A percentile compares a stretch with the other conserved stretches of the same genome.
Conservation (phyloP, 1,139 yeast genomes). For the Lodderomyces theae region DNA sequence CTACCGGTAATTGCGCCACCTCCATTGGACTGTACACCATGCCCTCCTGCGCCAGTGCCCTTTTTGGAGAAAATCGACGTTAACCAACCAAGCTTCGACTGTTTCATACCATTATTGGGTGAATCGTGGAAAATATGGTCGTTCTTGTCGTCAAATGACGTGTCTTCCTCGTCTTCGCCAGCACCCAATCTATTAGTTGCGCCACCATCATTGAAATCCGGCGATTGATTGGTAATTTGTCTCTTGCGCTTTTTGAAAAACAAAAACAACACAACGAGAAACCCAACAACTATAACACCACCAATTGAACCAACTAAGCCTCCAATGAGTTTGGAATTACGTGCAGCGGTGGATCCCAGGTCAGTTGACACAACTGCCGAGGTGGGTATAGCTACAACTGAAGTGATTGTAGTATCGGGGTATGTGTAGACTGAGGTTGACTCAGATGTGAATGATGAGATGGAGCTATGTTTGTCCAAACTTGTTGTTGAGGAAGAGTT, state of each 20-base stretch:
- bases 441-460: conserved; percentile 16
- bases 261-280: conserved; percentile 35
- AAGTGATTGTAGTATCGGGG: conserved; percentile 43
- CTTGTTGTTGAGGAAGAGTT: conserved; percentile 11
- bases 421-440: conserved; percentile 14
- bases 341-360: conserved; percentile 18
- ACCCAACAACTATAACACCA: conserved; percentile 43
- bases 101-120: conserved; percentile 9
- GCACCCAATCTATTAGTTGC: conserved; percentile 1
- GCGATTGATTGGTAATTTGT: conserved; percentile 40
- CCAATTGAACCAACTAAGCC: conserved; percentile 51
- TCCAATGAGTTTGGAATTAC: conserved; percentile 42
- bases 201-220: conserved; percentile 37
- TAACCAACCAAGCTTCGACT: conserved; percentile 13
- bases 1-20: neutral
- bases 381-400: conserved; percentile 41
- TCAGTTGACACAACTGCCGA: conserved; percentile 17
- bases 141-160: conserved; percentile 16
- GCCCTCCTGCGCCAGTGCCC: conserved; percentile 4
- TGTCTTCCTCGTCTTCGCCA: conserved; percentile 11
- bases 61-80: conserved; percentile 8
- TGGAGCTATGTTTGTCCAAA: conserved; percentile 4
- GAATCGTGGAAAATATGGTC: conserved; percentile 14
- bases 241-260: conserved; percentile 30
- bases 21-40: conserved; percentile 9